Percentiles rank a stretch among this genome's conserved stretches.
Conservation (phyloP, 2,329 filamentous ascomycete genomes). For the Diatrype stigma region DNA sequence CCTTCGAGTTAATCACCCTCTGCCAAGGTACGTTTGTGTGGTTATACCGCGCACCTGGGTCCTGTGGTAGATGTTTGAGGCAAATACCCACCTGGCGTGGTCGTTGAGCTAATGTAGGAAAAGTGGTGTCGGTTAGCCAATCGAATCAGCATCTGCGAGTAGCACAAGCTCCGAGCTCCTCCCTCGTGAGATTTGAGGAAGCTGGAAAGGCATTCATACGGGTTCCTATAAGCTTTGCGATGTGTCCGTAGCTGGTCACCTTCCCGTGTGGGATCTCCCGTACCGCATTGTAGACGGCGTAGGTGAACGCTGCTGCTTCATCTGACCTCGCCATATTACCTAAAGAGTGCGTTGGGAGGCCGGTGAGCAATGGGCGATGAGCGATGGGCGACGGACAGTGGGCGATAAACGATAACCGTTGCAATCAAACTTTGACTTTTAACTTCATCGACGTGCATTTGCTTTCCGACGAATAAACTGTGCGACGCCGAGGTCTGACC, state of each 20-base stretch:
- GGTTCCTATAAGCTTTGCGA: slow-evolving; percentile 66
- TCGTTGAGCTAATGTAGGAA: slow-evolving; percentile 53
- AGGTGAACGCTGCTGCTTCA: slow-evolving; percentile 70
- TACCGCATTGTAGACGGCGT: slow-evolving; percentile 75
- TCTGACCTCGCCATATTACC: slow-evolving; percentile 61
- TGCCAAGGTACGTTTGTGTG: slow-evolving; percentile 87
- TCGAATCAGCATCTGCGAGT: too few species aligned
- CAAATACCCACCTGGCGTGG: slow-evolving; percentile 85
- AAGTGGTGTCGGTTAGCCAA: background rate
- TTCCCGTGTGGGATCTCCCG: slow-evolving; percentile 79
- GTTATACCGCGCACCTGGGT: slow-evolving; percentile 57
- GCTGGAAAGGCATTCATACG: too few species aligned
- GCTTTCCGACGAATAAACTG: too few species aligned
- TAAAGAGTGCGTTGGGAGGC: background rate
- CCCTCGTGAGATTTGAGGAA: too few species aligned
- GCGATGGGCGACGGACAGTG: too few species aligned
- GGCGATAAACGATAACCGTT: too few species aligned
- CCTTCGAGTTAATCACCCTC: slow-evolving; percentile 83
- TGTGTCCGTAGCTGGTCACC: slow-evolving; percentile 85
- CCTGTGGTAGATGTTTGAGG: slow-evolving; percentile 74
- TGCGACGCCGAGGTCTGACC: too few species aligned
- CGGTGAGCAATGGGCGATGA: background rate
- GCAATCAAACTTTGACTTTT: too few species aligned
- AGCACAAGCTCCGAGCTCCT: too few species aligned
- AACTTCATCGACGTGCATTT: too few species aligned